Evolutionary conservation across 192 early-diverging fungal genomes (phyloP), one percentile per base, ranked within the genome.

Genomic region (Coemansia sp.): DNA sequence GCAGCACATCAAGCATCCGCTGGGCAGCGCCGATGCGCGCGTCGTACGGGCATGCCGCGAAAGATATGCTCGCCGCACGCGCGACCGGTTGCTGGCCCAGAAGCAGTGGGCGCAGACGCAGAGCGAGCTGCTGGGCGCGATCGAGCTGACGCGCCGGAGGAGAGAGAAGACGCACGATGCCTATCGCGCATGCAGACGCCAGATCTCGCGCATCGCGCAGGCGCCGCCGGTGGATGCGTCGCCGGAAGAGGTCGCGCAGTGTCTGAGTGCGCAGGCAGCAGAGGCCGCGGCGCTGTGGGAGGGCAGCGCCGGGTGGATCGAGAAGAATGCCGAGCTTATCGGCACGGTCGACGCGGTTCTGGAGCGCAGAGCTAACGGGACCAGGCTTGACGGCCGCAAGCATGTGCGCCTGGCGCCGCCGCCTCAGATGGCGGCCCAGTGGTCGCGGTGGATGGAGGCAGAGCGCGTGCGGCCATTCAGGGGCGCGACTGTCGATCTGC

Each of bases 371-470:
- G 69, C 72, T 25, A 75, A 71, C 25, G 45, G 56, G 16, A 69
- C 71, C 36, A 52, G 59, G 20, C 60, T 80, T 13, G 69, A 75
- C 6, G 72, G 64, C 24, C 52, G 52, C 5, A 49, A 39, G 7
- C 61, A 80, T 20, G 47, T 71, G 55, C 54, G 68, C 0, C 50
- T 80, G 61, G 78, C 62, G 35, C 78, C 78, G 25, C 36, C 77
- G 36, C 64, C 71, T n/a, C 56, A 62, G 32, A 56, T 74, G 64
- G 65, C 72, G 16, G 42, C 30, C 10, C 61, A 64, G 53, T 80
- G 78, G 78, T 45, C 78, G 20, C 28, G 46, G 51, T 80, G 78
- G 78, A 62, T 80, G 65, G 72, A 53, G 0, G 16, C 57, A 29
- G 19, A 53, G 25, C 34, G 51, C 47, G 20, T 34, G 47, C 25